Evolutionary conservation across 352 stramenopile genomes (phyloP), one percentile per base, ranked within the genome.

Genomic region (Phytopythium ostracodes): DNA sequence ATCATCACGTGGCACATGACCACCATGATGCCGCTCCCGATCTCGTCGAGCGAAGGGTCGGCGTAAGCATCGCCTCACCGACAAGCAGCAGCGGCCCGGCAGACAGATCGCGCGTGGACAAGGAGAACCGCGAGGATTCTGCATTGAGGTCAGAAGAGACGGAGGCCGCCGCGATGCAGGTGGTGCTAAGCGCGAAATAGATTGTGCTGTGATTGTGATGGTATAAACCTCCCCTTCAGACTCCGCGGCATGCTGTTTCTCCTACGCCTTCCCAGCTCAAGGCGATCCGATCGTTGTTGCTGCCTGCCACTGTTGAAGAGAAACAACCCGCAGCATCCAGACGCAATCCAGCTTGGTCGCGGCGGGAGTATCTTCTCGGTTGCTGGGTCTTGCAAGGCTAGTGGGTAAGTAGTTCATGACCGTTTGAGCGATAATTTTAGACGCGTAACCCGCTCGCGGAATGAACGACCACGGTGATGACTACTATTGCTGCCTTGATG

Each of bases 1-100:
- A 77, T 92, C 55, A 80, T 89, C 42, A 77, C 79, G 43, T 67
- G 70, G 56, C 87, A 89, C 75, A 76, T 78, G 72, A 74, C 71
- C 25, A 52, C 53, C 43, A 71, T 81, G 64, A n/a, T 44, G 43
- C 57, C 57, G 57, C 43, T 55, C 43, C 44, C 57, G 14, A 33
- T 55, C 15, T 44, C 49, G 44, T 29, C 43, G n/a, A 46, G 17
- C 43, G 54, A 50, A 22, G 24, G 24, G 11, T 50, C 36, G 24
- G 36, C 9, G 38, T 50, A 24, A 31, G 20, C 36, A 24, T 0
- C 36, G 12, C 10, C 20, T 4, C 11, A 11, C 44, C 9, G 14
- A 1, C 44, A 31, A 25, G 11, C 22, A 52, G 12, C 14, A 25
- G 18, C 44, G 22, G 44, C 15, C 44, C 29, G 44, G 10, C 22